Evolutionary conservation across 2,329 filamentous ascomycete genomes (phyloP), one percentile per base, ranked within the genome.

Genomic region (Aphanoascus verrucosus): DNA sequence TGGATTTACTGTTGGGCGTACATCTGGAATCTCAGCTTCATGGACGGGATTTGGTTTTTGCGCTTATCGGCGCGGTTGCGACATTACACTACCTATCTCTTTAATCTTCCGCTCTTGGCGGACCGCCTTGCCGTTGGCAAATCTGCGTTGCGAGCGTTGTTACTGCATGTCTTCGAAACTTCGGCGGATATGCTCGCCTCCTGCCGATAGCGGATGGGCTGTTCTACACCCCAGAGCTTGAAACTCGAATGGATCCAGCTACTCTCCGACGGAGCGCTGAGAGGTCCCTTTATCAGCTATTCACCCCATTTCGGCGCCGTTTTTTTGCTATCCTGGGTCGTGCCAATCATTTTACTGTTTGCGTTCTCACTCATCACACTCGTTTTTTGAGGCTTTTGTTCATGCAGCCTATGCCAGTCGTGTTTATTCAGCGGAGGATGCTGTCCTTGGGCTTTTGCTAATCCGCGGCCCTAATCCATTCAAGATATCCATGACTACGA

Each of bases 401-500:
- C 23, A 15, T 42, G 11, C 31, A 19, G 28, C 28, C 34, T n/a
- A 9, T 51, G 49, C 32, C 12, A 49, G 32, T 44, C 31, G 32
- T 51, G 49, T 43, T 42, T 43, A n/a, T 50, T 34, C 40, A 35
- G 49, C 38, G 38, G 40, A 44, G 28, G 31, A 51, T 43, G 28
- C 28, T 51, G 17, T 17, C 19, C 44, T 44, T 44, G n/a, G 31
- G 40, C 49, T 19, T n/a, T 34, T 34, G 15, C 19, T 3, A 6
- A 37, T 44, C 23, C 37, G 40, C 40, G 38, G 49, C 12, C 31
- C 31, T 40, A 35, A 45, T 46, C 40, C 41, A 40, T 46, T 46
- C 42, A 52, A 52, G 50, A 46, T 52, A 45, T 52, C 43, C 50
- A 52, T 40, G 50, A 52, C 42, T 46, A 52, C 42, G 50, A 52